phyloP scores from a whole-genome alignment of 1,284 basidiomycete species.

The Trametes polyzona region DNA sequence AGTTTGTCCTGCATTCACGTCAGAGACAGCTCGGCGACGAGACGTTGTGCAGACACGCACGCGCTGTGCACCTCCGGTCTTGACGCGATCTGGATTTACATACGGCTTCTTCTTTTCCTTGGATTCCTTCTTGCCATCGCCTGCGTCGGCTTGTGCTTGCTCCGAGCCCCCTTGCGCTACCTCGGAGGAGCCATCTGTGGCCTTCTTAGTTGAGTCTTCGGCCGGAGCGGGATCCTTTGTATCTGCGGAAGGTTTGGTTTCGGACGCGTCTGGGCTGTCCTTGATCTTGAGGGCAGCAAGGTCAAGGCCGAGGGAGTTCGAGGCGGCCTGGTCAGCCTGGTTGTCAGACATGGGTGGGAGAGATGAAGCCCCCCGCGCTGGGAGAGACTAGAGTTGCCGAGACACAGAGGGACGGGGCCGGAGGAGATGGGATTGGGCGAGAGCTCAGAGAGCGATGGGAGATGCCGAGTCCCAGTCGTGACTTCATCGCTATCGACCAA shows the following conservation, averaged over 20 bases:
- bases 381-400: slow-evolving; percentile 23
- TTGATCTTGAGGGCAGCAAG: slow-evolving; percentile 51
- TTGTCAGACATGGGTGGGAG: slow-evolving; percentile 20
- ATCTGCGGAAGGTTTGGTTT: slow-evolving; percentile 14
- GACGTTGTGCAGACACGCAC: slow-evolving; percentile 47
- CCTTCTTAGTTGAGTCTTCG: slow-evolving; percentile 5
- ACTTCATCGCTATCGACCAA: slow-evolving; percentile 26
- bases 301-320: slow-evolving; percentile 71
- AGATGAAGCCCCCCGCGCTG: background rate
- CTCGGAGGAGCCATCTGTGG: slow-evolving; percentile 14
- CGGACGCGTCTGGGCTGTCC: slow-evolving; percentile 26
- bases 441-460: slow-evolving; percentile 7
- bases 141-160: slow-evolving; percentile 19
- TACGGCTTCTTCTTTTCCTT: slow-evolving; percentile 54
- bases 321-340: slow-evolving; percentile 32
- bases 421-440: background rate
- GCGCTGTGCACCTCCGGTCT: slow-evolving; percentile 74
- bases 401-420: slow-evolving; percentile 17
- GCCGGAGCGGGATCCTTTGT: slow-evolving; percentile 6
- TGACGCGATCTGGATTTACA: slow-evolving; percentile 77
- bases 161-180: slow-evolving; percentile 3
- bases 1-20: slow-evolving; percentile 64
- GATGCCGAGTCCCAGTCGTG: slow-evolving; percentile 22
- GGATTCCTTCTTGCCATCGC: slow-evolving; percentile 22
- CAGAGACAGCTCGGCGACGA: slow-evolving; percentile 6